A percentile compares a stretch with the other conserved stretches of the same genome.
These are phyloP conservation scores for Geotrichum bryndzae DNA, from an alignment of 1,139 yeast species.

Conservation along the genomic window DNA sequence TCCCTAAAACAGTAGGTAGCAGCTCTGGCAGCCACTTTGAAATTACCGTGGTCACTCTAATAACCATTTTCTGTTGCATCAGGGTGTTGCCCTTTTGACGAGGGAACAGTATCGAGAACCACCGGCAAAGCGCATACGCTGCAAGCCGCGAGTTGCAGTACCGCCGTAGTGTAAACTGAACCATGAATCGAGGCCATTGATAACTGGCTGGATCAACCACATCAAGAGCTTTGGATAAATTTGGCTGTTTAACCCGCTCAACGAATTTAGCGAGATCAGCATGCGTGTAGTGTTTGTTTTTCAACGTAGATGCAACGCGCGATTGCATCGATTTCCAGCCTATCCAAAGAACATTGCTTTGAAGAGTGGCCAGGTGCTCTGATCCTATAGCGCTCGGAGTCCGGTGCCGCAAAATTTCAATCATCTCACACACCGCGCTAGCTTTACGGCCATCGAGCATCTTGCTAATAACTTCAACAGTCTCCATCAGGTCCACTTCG, in stretches of 20 bases:
- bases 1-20: constrained; percentile 27
- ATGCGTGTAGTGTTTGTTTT: constrained; percentile 19
- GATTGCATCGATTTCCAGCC: background rate
- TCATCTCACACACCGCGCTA: background rate
- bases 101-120: constrained; percentile 2
- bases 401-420: background rate
- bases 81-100: constrained; percentile 8
- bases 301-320: constrained; percentile 7
- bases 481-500: background rate
- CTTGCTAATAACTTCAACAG: background rate
- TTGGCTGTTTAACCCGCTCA: constrained; percentile 22
- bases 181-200: constrained; percentile 31
- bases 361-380: background rate
- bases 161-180: constrained; percentile 29
- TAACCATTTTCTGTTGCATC: constrained; percentile 25
- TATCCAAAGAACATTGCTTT: background rate
- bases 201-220: constrained; percentile 20
- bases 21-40: constrained; percentile 26
- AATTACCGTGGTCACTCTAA: constrained; percentile 24
- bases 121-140: constrained; percentile 25
- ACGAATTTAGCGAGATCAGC: constrained; percentile 25
- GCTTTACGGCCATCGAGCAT: background rate
- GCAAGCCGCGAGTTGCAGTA: constrained; percentile 24
- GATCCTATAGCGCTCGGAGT: background rate
- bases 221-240: constrained; percentile 23